Conservation (phyloP, 164 flowering plant species). For the Hamamelis virginiana region DNA sequence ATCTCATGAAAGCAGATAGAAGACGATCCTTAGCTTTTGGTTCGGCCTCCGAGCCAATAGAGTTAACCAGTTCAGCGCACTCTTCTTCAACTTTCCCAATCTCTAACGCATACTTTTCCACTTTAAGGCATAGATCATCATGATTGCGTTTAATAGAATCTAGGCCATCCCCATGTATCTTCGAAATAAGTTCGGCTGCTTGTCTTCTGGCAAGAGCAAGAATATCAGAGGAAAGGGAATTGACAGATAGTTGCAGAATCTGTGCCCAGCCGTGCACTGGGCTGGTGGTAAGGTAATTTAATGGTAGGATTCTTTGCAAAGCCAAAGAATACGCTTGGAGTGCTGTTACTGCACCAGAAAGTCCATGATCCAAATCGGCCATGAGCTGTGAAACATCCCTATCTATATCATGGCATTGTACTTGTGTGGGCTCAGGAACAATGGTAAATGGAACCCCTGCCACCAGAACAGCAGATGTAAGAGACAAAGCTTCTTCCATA, state of each 20-base stretch:
- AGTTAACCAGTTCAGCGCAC: conserved; percentile 60
- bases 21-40: conserved; percentile 73
- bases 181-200: conserved; percentile 70
- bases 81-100: conserved; percentile 71
- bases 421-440: conserved; percentile 98
- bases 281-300: conserved; percentile 77
- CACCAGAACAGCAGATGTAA: conserved; percentile 75
- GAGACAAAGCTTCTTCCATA: conserved; percentile 61
- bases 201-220: conserved; percentile 67
- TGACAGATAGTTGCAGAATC: conserved; percentile 62
- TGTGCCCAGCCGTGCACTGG: conserved; percentile 90
- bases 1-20: conserved; percentile 60
- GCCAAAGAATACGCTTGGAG: conserved; percentile 73
- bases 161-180: conserved; percentile 39
- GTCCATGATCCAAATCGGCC: conserved; percentile 62
- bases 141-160: conserved; percentile 47
- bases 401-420: conserved; percentile 84
- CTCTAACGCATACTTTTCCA: conserved; percentile 64
- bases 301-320: conserved; percentile 78
- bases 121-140: conserved; percentile 53
- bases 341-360: conserved; percentile 56
- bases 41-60: conserved; percentile 76
- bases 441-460: conserved; percentile 88
- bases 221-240: conserved; percentile 64
- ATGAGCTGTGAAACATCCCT: conserved; percentile 73